Evolutionary conservation across 805 yeast genomes (phyloP).

Genomic region (Saccharomycopsis javanensis): DNA sequence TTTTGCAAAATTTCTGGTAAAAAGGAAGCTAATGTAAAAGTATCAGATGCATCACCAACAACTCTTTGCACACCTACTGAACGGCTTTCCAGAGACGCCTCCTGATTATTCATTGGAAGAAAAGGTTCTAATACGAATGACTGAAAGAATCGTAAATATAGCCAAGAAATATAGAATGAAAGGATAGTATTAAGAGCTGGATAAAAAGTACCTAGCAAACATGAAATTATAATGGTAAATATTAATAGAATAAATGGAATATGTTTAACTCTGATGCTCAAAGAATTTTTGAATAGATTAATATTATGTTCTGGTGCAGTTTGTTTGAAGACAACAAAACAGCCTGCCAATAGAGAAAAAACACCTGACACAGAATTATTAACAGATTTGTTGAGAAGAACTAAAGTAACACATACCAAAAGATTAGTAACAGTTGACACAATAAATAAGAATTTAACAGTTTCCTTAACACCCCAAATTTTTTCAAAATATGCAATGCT

Average conservation of each 20-base stretch:
- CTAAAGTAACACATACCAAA: constrained; percentile 29
- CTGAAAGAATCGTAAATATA: constrained; percentile 71
- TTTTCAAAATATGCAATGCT: constrained; percentile 59
- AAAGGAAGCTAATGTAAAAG: constrained; percentile 72
- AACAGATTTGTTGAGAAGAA: constrained; percentile 12
- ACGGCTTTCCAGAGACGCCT: constrained; percentile 14
- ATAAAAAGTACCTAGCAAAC: constrained; percentile 16
- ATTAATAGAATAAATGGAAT: constrained; percentile 41
- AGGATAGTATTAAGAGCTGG: constrained; percentile 17
- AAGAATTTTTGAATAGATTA: constrained; percentile 36
- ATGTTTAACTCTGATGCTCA: constrained; percentile 50
- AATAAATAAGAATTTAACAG: constrained; percentile 37
- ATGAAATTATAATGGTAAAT: constrained; percentile 25
- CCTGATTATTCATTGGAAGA: constrained; percentile 32
- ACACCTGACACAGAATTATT: constrained; percentile 40
- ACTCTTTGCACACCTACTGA: constrained; percentile 28
- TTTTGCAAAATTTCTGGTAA: constrained; percentile 57
- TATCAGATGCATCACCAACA: constrained; percentile 83
- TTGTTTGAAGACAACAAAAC: constrained; percentile 57
- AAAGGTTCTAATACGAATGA: constrained; percentile 42
- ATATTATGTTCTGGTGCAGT: constrained; percentile 53
- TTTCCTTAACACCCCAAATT: constrained; percentile 51
- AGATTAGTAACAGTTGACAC: constrained; percentile 49
- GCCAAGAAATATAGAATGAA: constrained; percentile 63
- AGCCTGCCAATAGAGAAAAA: constrained; percentile 46